A percentile compares a stretch with the other conserved stretches of the same genome.
phyloP scores from a whole-genome alignment of 169 alveolate genomes.

The Theileria parva region DNA sequence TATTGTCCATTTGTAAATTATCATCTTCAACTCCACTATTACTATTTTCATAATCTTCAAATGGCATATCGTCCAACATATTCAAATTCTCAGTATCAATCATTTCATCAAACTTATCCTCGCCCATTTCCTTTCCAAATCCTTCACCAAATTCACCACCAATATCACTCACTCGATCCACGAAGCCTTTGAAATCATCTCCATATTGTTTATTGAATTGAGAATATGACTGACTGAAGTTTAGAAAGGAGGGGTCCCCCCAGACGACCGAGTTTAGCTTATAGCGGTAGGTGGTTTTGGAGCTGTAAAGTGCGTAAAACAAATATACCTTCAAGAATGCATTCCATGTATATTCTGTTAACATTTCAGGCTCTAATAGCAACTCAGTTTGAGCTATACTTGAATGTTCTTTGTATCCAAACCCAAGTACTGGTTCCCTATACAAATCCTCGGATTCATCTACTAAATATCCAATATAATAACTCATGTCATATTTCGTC shows the following conservation, averaged over 20 bases:
- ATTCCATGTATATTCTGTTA: slow-evolving; percentile 49
- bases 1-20: slow-evolving; percentile 10
- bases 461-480: not conserved
- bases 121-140: not conserved
- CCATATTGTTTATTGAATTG: slow-evolving; percentile 27
- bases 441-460: not conserved
- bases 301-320: slow-evolving; percentile 45
- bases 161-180: not conserved
- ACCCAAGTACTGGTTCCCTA: slow-evolving; percentile 30
- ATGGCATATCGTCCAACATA: not conserved
- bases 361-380: slow-evolving; percentile 23
- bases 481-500: not conserved
- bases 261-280: slow-evolving; percentile 38
- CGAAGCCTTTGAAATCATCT: slow-evolving; percentile 1
- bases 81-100: not conserved
- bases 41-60: not conserved
- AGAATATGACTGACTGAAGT: slow-evolving; percentile 8
- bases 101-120: not conserved
- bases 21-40: slow-evolving; percentile 32
- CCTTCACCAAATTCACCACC: not conserved
- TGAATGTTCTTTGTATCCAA: slow-evolving; percentile 34
- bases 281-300: slow-evolving; percentile 19
- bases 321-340: slow-evolving; percentile 25
- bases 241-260: slow-evolving; percentile 28
- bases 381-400: slow-evolving; percentile 10